These are phyloP conservation scores for Coniochaeta ligniaria DNA, from an alignment of 2,329 filamentous ascomycete species.

Conservation along the genomic window DNA sequence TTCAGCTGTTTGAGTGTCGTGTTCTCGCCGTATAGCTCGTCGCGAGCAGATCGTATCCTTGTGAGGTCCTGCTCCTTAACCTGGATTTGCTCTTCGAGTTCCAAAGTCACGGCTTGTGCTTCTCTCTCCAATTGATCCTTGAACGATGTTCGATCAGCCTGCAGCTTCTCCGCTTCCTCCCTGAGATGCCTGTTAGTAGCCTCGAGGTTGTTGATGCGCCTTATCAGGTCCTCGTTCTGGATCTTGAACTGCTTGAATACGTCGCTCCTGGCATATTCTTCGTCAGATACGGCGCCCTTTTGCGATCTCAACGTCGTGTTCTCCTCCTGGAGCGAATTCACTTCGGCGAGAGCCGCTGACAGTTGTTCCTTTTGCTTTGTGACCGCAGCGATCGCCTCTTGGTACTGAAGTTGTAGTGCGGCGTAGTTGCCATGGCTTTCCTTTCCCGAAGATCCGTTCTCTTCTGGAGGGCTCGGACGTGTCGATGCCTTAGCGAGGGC, in stretches of 20 bases:
- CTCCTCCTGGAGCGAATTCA: constrained; percentile 67
- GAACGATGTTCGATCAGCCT: constrained; percentile 77
- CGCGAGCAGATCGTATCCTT: constrained; percentile 74
- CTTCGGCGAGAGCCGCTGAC: constrained; percentile 70
- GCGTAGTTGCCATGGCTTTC: constrained; percentile 39
- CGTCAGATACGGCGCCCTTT: constrained; percentile 71
- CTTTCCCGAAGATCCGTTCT: constrained; percentile 39
- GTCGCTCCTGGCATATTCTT: constrained; percentile 89
- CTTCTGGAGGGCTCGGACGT: constrained; percentile 35
- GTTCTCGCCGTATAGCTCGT: constrained; percentile 79
- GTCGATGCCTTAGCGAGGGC: constrained; percentile 62
- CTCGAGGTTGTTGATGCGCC: constrained; percentile 84
- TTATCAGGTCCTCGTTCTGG: constrained; percentile 89
- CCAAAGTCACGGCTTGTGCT: constrained; percentile 61
- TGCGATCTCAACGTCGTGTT: constrained; percentile 65
- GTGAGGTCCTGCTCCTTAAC: constrained; percentile 78
- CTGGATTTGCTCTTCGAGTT: constrained; percentile 76
- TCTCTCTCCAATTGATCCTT: constrained; percentile 78
- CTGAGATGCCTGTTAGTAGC: constrained; percentile 78
- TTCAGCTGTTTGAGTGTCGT: constrained; percentile 71
- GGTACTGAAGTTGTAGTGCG: constrained; percentile 68
- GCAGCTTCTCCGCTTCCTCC: constrained; percentile 77
- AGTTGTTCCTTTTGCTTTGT: constrained; percentile 86
- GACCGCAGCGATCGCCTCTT: constrained; percentile 68
- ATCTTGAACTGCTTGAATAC: constrained; percentile 87